phyloP scores from a whole-genome alignment of 345 rosid genomes.

The Moricandia moricandioides region DNA sequence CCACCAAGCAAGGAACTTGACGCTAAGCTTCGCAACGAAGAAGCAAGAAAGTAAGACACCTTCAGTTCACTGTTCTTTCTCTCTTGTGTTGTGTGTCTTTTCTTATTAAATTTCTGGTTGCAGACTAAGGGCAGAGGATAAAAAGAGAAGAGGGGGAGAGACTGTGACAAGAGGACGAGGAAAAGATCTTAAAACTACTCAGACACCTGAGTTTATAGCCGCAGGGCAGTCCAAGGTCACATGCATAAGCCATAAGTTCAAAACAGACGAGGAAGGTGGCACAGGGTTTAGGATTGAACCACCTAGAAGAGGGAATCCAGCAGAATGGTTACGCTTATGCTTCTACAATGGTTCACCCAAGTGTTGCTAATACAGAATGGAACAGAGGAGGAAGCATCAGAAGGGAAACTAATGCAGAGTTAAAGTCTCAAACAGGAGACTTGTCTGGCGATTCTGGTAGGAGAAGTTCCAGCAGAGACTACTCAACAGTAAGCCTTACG shows the following conservation, averaged over 20 bases:
- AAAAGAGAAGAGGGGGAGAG: slow-evolving; percentile 67
- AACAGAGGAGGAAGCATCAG: slow-evolving; percentile 36
- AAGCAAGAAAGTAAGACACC: slow-evolving; percentile 55
- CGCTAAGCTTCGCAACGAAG: slow-evolving; percentile 56
- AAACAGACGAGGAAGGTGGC: slow-evolving; percentile 42
- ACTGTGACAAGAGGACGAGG: slow-evolving; percentile 53
- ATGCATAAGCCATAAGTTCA: slow-evolving; percentile 47
- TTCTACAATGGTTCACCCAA: slow-evolving; percentile 61
- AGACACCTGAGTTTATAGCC: slow-evolving; percentile 69
- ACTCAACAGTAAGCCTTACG: slow-evolving; percentile 40
- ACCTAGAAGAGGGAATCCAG: slow-evolving; percentile 37
- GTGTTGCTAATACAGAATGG: slow-evolving; percentile 37
- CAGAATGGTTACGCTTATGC: slow-evolving; percentile 43
- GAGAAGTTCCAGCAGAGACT: slow-evolving; percentile 37
- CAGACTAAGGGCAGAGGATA: slow-evolving; percentile 63
- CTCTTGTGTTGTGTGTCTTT: background rate
- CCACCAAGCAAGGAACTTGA: slow-evolving; percentile 83
- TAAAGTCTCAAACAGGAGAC: slow-evolving; percentile 35
- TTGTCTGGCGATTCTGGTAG: slow-evolving; percentile 35
- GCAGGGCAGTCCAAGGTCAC: slow-evolving; percentile 51
- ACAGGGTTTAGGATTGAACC: slow-evolving; percentile 58
- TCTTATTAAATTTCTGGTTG: slow-evolving; percentile 1
- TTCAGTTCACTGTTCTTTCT: background rate
- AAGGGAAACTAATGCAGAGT: slow-evolving; percentile 31
- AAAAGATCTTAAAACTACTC: slow-evolving; percentile 45